Percentiles rank a stretch among this genome's conserved stretches.
These are phyloP conservation scores for Ustilago xerochloae DNA, from an alignment of 1,284 basidiomycete species.

Conservation along the genomic window DNA sequence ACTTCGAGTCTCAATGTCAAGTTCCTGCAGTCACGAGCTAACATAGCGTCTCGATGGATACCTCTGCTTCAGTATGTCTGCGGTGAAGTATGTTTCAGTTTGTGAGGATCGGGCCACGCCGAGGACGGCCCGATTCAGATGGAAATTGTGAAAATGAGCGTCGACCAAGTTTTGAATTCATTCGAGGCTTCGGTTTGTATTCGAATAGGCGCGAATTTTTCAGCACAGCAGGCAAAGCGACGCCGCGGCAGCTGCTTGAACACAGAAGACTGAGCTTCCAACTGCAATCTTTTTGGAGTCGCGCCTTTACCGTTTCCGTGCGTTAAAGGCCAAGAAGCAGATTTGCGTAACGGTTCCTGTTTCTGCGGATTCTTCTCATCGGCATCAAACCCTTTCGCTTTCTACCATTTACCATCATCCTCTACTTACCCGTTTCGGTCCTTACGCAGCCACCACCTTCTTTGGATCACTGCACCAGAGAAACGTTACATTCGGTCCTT, in stretches of 20 bases:
- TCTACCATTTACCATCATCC: not conserved
- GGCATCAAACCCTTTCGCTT: not conserved
- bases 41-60: too few relatives aligned
- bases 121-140: too few relatives aligned
- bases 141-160: too few relatives aligned
- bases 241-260: not conserved
- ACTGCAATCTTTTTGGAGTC: not conserved
- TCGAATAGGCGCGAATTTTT: not conserved
- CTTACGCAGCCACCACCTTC: too few relatives aligned
- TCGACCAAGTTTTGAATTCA: too few relatives aligned
- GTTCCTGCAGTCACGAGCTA: too few relatives aligned
- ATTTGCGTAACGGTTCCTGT: not conserved
- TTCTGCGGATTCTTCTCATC: conserved; percentile 13
- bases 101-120: too few relatives aligned
- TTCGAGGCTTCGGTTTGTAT: not conserved
- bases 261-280: not conserved
- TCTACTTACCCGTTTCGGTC: not conserved
- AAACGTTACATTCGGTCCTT: not conserved
- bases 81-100: too few relatives aligned
- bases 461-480: too few relatives aligned
- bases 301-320: not conserved
- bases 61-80: too few relatives aligned
- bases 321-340: not conserved
- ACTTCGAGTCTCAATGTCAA: too few relatives aligned
- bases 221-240: too few relatives aligned